A percentile compares a stretch with the other conserved stretches of the same genome.
Conservation (phyloP, 1,284 basidiomycete species). For the Termitomyces sp. region DNA sequence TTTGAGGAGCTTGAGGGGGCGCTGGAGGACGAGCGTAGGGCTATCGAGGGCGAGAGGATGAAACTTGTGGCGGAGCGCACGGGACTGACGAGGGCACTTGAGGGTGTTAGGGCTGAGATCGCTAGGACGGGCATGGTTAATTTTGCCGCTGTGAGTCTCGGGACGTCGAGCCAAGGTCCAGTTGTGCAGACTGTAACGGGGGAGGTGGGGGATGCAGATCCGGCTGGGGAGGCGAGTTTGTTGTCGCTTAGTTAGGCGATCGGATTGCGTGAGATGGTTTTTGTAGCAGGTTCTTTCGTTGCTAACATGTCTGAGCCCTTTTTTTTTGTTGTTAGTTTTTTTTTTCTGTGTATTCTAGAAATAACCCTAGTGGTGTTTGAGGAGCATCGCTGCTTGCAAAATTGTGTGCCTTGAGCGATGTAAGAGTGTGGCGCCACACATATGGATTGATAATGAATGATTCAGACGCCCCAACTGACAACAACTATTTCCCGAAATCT, state of each 20-base stretch:
- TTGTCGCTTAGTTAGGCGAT: constrained; percentile 37
- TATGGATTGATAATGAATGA: no score
- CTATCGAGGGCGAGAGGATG: constrained; percentile 67
- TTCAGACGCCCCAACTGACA: no score
- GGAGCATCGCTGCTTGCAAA: neutral
- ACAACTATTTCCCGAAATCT: no score
- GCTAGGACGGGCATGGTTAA: constrained; percentile 37
- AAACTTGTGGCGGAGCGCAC: constrained; percentile 64
- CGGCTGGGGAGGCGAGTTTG: constrained; percentile 40
- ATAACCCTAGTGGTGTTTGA: neutral
- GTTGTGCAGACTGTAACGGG: constrained; percentile 42
- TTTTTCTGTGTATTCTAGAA: constrained; percentile 2
- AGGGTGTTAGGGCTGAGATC: constrained; percentile 58
- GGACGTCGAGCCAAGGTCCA: constrained; percentile 53
- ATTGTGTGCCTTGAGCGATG: neutral
- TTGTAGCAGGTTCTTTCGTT: neutral
- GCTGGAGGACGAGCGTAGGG: constrained; percentile 79
- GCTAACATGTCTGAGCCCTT: neutral
- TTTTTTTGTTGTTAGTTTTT: neutral
- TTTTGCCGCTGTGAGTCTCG: constrained; percentile 25
- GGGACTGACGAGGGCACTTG: constrained; percentile 60
- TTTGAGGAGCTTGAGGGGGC: constrained; percentile 90
- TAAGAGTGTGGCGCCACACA: neutral
- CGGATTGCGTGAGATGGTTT: neutral
- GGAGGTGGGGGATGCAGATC: constrained; percentile 36